phyloP scores from a whole-genome alignment of 23 red algal genomes.

The Cyanidioschyzon merolae region DNA sequence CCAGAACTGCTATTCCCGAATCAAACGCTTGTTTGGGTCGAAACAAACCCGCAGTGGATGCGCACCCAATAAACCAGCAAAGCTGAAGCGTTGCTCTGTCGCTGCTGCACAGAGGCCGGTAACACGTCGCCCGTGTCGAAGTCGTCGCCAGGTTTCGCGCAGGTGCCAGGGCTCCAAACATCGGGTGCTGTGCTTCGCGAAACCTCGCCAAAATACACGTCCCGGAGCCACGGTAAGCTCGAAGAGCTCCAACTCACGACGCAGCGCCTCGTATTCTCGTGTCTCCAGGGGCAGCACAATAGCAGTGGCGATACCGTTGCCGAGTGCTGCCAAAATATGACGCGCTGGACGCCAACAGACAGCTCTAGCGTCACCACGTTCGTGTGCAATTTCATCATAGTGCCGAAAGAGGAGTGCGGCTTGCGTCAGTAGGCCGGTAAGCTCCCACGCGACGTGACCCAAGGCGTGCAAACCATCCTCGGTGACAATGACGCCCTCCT shows the following conservation, averaged over 20 bases:
- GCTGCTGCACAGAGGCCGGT: background rate
- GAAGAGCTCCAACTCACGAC: constrained; percentile 13
- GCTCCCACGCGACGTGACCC: constrained; percentile 61
- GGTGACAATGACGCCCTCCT: background rate
- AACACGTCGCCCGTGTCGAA: background rate
- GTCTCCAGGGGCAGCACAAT: constrained; percentile 5
- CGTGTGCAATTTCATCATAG: background rate
- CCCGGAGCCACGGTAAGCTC: constrained; percentile 11
- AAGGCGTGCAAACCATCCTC: constrained; percentile 45
- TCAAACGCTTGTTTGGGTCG: background rate
- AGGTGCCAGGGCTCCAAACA: constrained; percentile 3
- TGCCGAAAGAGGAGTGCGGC: constrained; percentile 48
- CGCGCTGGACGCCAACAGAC: constrained; percentile 16
- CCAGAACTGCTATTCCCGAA: background rate
- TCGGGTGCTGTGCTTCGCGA: background rate
- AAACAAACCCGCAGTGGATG: background rate
- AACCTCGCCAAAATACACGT: background rate
- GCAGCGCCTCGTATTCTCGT: constrained; percentile 7
- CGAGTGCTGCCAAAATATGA: constrained; percentile 24
- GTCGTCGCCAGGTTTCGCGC: background rate
- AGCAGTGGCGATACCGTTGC: constrained; percentile 25
- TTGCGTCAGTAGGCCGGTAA: constrained; percentile 51
- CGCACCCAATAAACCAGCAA: background rate
- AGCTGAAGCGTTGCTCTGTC: background rate
- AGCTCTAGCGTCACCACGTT: constrained; percentile 4